Evolutionary conservation across 495 filamentous ascomycete species (phyloP).

Genomic region (Neurospora sp.): DNA sequence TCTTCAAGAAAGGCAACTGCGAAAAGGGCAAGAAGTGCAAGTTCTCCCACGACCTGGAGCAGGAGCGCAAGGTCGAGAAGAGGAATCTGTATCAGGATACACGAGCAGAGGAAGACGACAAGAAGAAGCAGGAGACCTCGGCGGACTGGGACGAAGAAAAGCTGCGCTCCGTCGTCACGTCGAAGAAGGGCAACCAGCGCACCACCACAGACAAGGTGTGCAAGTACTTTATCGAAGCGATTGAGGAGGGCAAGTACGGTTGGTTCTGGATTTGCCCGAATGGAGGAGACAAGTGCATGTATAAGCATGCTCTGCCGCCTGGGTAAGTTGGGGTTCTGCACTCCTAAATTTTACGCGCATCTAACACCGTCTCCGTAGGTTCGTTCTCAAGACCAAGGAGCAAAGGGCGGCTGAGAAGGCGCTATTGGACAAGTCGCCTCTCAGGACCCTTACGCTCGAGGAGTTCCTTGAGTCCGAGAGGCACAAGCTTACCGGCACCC

Average conservation of each 20-base stretch:
- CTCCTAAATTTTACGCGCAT: neutral
- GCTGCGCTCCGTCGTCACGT: slow-evolving; percentile 76
- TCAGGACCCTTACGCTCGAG: slow-evolving; percentile 90
- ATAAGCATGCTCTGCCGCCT: slow-evolving; percentile 87
- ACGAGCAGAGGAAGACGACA: slow-evolving; percentile 61
- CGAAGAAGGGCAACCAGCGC: slow-evolving; percentile 93
- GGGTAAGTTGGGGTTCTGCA: slow-evolving; percentile 48
- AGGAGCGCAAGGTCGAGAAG: slow-evolving; percentile 88
- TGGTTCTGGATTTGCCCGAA: slow-evolving; percentile 99
- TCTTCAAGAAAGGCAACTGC: slow-evolving; percentile 92
- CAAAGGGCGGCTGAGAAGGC: slow-evolving; percentile 95
- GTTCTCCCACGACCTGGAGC: slow-evolving; percentile 82
- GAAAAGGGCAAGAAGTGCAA: slow-evolving; percentile 98
- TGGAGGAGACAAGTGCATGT: slow-evolving; percentile 96
- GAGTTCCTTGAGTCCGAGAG: slow-evolving; percentile 94
- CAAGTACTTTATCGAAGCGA: slow-evolving; percentile 97
- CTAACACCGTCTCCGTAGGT: slow-evolving; percentile 43
- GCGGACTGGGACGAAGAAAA: slow-evolving; percentile 97
- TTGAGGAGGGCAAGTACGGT: slow-evolving; percentile 96
- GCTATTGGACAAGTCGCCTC: slow-evolving; percentile 89
- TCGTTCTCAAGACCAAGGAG: slow-evolving; percentile 95
- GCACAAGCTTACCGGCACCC: slow-evolving; percentile 78
- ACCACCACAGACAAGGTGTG: slow-evolving; percentile 98
- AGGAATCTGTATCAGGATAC: slow-evolving; percentile 85
- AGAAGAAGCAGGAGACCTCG: slow-evolving; percentile 87